These are phyloP conservation scores for Sphagnum tenellum DNA, from an alignment of 225 moss, liverwort and hornwort genomes.

Conservation along the genomic window DNA sequence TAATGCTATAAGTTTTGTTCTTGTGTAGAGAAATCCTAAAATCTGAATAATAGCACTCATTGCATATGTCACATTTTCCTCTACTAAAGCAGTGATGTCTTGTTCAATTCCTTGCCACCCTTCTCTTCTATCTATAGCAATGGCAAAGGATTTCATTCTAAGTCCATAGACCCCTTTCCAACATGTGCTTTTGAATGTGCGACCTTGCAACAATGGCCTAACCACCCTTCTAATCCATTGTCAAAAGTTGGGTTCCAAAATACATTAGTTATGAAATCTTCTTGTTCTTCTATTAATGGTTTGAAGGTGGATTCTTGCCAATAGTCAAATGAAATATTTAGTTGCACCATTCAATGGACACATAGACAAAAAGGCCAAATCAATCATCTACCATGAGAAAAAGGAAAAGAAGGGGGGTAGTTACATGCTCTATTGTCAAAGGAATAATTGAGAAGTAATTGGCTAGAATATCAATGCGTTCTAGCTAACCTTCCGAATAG, in stretches of 20 bases:
- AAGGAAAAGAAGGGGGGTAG: neutral
- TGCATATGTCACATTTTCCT: slow-evolving; percentile 29
- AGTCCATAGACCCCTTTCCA: slow-evolving; percentile 39
- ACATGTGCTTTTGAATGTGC: slow-evolving; percentile 26
- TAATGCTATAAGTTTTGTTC: slow-evolving; percentile 39
- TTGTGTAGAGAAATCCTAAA: slow-evolving; percentile 30
- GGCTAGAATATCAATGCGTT: slow-evolving; percentile 34
- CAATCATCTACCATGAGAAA: neutral
- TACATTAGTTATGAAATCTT: slow-evolving; percentile 29
- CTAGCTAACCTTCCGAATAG: slow-evolving; percentile 46
- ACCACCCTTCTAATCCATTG: slow-evolving; percentile 36
- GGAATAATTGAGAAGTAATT: slow-evolving; percentile 37
- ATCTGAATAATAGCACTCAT: slow-evolving; percentile 33
- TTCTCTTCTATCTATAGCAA: slow-evolving; percentile 35
- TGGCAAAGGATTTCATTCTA: slow-evolving; percentile 35
- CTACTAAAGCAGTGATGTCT: slow-evolving; percentile 34
- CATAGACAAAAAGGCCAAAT: neutral
- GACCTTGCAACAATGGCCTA: slow-evolving; percentile 39
- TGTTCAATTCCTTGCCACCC: slow-evolving; percentile 54
- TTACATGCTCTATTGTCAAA: slow-evolving; percentile 27
- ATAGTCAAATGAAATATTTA: neutral
- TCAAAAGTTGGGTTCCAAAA: slow-evolving; percentile 32
- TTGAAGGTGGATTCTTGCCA: slow-evolving; percentile 18
- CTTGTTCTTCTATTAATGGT: slow-evolving; percentile 8
- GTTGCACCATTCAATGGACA: neutral